Base-by-base conservation (phyloP, 2,329 filamentous ascomycete genomes). In the Domatiomyces globalis region DNA sequence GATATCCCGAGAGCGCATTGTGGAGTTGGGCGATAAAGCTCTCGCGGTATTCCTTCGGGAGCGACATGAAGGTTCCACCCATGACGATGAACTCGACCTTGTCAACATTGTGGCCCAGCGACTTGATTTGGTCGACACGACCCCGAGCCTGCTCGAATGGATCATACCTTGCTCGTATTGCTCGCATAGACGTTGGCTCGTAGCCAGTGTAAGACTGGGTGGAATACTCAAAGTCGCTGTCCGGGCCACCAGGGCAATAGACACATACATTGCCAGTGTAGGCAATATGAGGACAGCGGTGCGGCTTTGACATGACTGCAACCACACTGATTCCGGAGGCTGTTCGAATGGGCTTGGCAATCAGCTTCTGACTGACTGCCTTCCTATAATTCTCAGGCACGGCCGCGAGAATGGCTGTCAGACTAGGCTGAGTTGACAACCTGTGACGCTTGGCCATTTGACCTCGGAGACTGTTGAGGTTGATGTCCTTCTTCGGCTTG, bases 81-180 rank as follows among this genome's bases (percentile, higher is more conserved):
- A 98, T 98, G 66, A 98, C 95, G 65, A 98, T 98, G 68, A 96
- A 98, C 72, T 98, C 92, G 20, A 98, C 92, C 68, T 98, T 98
- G 71, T 98, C 92, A 46, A 98, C 92, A 45, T 87, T 95, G 68
- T 98, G 92, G 0, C 92, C 92, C 0, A 98, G 76, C 1, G 87
- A 85, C 68, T 94, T 94, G 64, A 98, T 87, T 71, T 98, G 92
- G 62, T 98, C 94, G 5, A 98, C 90, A 60, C 92, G 81, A 43
- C 92, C 92, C 66, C 92, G 79, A 15, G 92, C 92, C 72, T 98
- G 92, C 69, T 98, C 92, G 61, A 95, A 98, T 0, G 92, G 92
- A 64, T 98, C 94, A 65, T 98, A 98, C 48, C 94, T 81, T 29
- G 92, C 92, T 56, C 94, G 84, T 60, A 98, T 98, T 48, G 92